Conservation (phyloP, 2,329 filamentous ascomycete species). For the Fusarium torreyae region DNA sequence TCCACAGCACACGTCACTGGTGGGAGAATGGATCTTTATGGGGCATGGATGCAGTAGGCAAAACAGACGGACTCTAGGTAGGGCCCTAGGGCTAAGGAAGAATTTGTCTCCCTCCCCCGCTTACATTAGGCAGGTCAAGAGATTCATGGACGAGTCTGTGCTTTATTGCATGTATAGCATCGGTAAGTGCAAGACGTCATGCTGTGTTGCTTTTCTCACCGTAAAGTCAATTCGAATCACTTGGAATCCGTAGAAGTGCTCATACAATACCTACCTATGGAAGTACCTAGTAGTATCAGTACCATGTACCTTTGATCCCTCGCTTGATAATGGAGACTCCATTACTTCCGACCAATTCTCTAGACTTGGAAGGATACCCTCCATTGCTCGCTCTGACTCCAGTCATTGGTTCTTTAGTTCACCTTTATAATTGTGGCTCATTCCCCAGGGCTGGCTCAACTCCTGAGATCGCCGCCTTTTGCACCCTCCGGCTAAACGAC, state of each 20-base stretch:
- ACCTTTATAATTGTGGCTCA: conserved; percentile 24
- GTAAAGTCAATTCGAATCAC: too few species aligned
- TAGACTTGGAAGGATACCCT: not conserved
- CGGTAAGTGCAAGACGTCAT: too few species aligned
- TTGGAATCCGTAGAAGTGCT: too few species aligned
- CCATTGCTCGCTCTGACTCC: not conserved
- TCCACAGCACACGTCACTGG: conserved; percentile 42
- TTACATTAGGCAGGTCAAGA: too few species aligned
- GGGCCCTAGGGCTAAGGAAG: conserved; percentile 25
- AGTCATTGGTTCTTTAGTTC: conserved; percentile 7
- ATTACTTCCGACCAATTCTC: conserved; percentile 22
- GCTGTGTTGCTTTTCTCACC: too few species aligned
- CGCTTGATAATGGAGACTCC: conserved; percentile 3
- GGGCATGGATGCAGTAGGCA: conserved; percentile 15
- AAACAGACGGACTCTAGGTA: not conserved
- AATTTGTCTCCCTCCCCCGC: conserved; percentile 5
- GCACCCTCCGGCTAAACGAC: conserved; percentile 17
- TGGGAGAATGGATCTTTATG: conserved; percentile 29
- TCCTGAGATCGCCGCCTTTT: conserved; percentile 18
- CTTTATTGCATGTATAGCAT: too few species aligned
- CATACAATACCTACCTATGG: too few species aligned
- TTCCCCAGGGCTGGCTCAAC: conserved; percentile 12
- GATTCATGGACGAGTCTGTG: too few species aligned
- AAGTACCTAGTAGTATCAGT: not conserved
- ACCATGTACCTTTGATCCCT: not conserved